Evolutionary conservation across 805 yeast genomes (phyloP), one percentile per base, ranked within the genome.

Genomic region (Kluyveromyces wickerhamii): DNA sequence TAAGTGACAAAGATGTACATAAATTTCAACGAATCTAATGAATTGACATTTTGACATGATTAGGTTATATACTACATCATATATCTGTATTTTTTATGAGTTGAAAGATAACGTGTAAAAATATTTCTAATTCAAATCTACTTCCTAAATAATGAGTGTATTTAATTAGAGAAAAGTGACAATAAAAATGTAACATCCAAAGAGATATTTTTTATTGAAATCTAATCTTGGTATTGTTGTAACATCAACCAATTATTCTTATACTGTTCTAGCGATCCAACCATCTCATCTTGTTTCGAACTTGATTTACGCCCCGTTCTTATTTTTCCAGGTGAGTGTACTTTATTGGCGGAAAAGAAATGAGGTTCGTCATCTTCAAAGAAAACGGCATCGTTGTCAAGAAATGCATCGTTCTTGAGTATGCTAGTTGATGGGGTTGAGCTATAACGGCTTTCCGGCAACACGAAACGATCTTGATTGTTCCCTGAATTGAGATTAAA

Each of bases 201-300:
- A n/a, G n/a, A n/a, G n/a, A n/a, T n/a, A n/a, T n/a, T n/a, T n/a
- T n/a, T 26, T 21, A 21, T 21, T 9, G 23, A 9, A 21, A 11
- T 9, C 39, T 33, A 47, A 12, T 51, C 53, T 35, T 51, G 54
- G 24, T 55, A 55, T 28, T 52, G 56, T 43, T 58, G 62, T 25
- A 57, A 39, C 48, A 57, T 52, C 21, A 58, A 37, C 63, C 63
- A 58, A 34, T 58, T 57, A 36, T 57, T 58, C 41, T 57, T 58
- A 36, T 57, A 58, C 37, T 56, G 60, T 32, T 58, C 63, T 34
- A 57, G 39, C 5, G 62, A 57, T 4, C 59, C 60, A 20, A 58
- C 57, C 24, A 52, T 45, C 34, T 57, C 60, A 26, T 52, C 58
- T 38, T 57, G 57, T 13, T 54, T 30, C 8, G 51, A 39, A 27